These are phyloP conservation scores for Wallacemonas sp. DNA, from an alignment of 208 protist genomes.

Conservation along the genomic window DNA sequence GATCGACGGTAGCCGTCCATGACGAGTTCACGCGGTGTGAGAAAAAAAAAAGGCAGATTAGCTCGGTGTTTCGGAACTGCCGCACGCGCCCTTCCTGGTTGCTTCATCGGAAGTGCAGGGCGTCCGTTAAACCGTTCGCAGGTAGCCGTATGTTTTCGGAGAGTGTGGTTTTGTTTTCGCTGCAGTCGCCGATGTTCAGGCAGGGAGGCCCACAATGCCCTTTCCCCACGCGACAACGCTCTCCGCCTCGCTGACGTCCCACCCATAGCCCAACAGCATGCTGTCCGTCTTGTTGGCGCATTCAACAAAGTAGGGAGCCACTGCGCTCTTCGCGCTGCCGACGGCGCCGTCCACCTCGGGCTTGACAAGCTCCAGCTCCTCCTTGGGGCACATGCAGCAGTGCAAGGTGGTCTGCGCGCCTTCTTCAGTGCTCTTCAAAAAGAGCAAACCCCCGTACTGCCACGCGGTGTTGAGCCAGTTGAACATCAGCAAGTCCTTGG, in stretches of 20 bases:
- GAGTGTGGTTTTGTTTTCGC: no score
- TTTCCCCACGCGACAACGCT: conserved; percentile 68
- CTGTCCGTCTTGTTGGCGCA: conserved; percentile 64
- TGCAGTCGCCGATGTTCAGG: background rate
- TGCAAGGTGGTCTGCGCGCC: conserved; percentile 87
- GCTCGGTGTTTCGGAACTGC: no score
- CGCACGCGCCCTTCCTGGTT: no score
- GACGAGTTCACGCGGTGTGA: no score
- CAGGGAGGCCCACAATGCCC: conserved; percentile 39
- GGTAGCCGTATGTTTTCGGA: no score
- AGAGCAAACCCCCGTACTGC: conserved; percentile 35
- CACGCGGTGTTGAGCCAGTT: conserved; percentile 25
- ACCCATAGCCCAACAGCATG: conserved; percentile 69
- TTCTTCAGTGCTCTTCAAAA: conserved; percentile 67
- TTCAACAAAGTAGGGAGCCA: conserved; percentile 87
- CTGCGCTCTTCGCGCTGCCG: conserved; percentile 8
- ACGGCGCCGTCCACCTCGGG: conserved; percentile 11
- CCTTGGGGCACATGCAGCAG: conserved; percentile 76
- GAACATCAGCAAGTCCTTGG: conserved; percentile 37
- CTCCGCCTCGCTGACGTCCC: conserved; percentile 75
- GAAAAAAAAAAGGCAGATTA: no score
- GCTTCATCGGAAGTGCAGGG: no score
- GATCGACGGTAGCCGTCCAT: no score
- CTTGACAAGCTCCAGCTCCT: conserved; percentile 66
- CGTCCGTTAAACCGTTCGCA: no score